Conservation (phyloP, 305 asterid species). For the Coffea humblotiana region DNA sequence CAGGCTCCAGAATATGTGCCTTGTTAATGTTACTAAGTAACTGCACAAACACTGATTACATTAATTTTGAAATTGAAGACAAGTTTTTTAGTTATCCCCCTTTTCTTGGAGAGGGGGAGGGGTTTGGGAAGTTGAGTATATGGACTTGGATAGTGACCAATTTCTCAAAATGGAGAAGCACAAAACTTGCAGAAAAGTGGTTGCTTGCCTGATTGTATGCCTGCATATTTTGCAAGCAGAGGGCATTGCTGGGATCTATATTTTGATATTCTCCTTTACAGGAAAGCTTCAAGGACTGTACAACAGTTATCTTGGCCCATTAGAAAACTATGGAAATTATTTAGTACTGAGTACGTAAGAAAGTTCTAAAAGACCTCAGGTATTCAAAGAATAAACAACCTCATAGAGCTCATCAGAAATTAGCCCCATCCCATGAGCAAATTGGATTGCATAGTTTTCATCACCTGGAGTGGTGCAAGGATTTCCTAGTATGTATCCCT, state of each 20-base stretch:
- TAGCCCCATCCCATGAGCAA: constrained; percentile 24
- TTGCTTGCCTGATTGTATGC: constrained; percentile 13
- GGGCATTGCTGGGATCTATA: constrained; percentile 18
- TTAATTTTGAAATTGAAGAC: not conserved
- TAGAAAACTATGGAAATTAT: not conserved
- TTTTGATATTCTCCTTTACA: constrained; percentile 23
- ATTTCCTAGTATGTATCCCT: constrained; percentile 27
- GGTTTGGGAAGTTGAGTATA: not conserved
- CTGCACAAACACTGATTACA: constrained; percentile 1
- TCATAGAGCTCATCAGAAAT: constrained; percentile 27
- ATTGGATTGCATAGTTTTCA: not conserved
- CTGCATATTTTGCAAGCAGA: constrained; percentile 17
- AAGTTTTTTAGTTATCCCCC: not conserved
- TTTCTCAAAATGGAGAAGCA: not conserved
- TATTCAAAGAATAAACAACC: constrained; percentile 8
- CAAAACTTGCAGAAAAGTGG: not conserved
- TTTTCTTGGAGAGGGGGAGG: not conserved
- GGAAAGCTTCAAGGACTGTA: constrained; percentile 20
- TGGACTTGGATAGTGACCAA: not conserved
- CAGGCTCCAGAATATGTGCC: constrained; percentile 14
- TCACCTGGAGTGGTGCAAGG: not conserved
- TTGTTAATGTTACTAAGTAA: not conserved
- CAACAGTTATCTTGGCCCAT: not conserved
- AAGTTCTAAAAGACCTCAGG: too few relatives aligned
- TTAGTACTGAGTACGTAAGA: not conserved